phyloP scores from a whole-genome alignment of 352 stramenopile species.

The Globisporangium yorkense region DNA sequence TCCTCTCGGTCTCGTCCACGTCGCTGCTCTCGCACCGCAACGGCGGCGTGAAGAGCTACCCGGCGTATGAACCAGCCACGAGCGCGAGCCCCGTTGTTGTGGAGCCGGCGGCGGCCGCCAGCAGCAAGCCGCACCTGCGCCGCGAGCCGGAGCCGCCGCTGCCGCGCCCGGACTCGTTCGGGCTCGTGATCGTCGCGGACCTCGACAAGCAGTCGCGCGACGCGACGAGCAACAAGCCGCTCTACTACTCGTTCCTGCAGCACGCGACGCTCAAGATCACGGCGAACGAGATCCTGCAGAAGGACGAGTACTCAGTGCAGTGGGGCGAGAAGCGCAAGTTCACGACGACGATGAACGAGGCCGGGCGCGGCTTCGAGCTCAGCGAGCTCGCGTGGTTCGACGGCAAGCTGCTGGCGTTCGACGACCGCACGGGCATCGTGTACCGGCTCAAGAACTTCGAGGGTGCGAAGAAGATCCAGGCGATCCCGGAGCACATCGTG shows the following conservation, averaged over 20 bases:
- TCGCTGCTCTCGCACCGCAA: constrained; percentile 22
- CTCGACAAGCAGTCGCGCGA: constrained; percentile 93
- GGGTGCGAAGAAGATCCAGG: constrained; percentile 58
- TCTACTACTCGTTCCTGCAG: constrained; percentile 89
- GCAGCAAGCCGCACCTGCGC: constrained; percentile 19
- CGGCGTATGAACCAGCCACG: constrained; percentile 10
- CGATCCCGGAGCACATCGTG: constrained; percentile 93
- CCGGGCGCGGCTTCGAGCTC: constrained; percentile 94
- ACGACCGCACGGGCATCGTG: constrained; percentile 98
- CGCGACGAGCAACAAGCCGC: constrained; percentile 81
- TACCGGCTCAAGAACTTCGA: constrained; percentile 95
- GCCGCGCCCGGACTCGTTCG: constrained; percentile 57
- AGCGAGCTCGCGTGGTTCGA: constrained; percentile 90
- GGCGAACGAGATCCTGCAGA: constrained; percentile 27
- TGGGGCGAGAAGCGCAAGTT: constrained; percentile 73
- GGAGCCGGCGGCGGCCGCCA: constrained; percentile 11
- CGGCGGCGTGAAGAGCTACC: constrained; percentile 12
- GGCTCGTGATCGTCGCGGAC: constrained; percentile 93
- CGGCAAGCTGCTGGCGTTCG: constrained; percentile 92
- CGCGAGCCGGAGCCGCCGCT: constrained; percentile 23
- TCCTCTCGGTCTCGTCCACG: constrained; percentile 56
- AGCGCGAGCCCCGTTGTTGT: constrained; percentile 4
- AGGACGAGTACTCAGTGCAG: constrained; percentile 46
- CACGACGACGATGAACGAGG: constrained; percentile 90
- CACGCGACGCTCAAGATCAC: constrained; percentile 85